Evolutionary conservation across 306 rosid genomes (phyloP), one percentile per base, ranked within the genome.

Genomic region (Lupinus albus): DNA sequence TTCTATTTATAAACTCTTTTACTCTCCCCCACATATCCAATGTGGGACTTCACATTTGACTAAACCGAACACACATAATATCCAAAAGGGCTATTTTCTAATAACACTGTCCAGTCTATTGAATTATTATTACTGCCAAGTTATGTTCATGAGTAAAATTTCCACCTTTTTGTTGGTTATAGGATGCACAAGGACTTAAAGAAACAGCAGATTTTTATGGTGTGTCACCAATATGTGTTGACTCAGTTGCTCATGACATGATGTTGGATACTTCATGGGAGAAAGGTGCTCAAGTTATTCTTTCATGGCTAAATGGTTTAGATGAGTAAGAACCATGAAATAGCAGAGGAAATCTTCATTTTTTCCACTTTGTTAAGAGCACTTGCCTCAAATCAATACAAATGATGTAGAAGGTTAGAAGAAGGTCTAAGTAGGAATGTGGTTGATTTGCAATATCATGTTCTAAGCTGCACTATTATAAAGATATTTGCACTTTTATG

Each of bases 211-310:
- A 58, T 20, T 91, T 91, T 80, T 91, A 84, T 71, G 84, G 79
- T 2, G 86, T 85, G 74, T 45, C 83, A 15, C 94, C 96, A 0
- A 62, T 82, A 12, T 57, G 80, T 62, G 59, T 88, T 41, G 86
- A 87, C 71, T 91, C 76, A 20, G 78, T 79, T 76, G 96, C 94
- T 17, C 96, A 91, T 73, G 96, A 91, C 79, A 87, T 91, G 86
- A 88, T 91, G 97, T 77, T 84, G 84, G 97, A 91, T 55, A 57
- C 78, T 63, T 81, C 85, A 0, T 87, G 96, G 97, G 86, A 86
- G 66, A 83, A 78, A 74, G 97, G 89, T 53, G 91, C 96, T 64
- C 3, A 86, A 60, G 81, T 76, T 59, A 85, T 88, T 47, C 72
- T 80, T 49, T 79, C 93, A 59, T 91, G 95, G 97, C 74, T 91